Conservation (phyloP, 768 basidiomycete genomes). For the Agaricus subrufescens region DNA sequence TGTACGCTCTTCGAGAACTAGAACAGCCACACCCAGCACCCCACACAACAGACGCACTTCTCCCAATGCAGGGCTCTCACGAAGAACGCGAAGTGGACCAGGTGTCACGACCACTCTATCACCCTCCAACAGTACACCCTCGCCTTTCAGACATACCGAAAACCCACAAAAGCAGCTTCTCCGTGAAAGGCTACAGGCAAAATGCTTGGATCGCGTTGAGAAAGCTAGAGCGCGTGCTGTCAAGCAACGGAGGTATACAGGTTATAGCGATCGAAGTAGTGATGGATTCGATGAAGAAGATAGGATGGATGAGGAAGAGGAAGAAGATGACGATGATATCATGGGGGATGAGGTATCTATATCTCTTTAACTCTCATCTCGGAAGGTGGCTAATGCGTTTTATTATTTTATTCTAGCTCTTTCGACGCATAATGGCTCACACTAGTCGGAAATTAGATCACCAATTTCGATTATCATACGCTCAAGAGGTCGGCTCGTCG, state of each 20-base stretch:
- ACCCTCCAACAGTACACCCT: not conserved
- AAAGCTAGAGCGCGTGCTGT: constrained; percentile 50
- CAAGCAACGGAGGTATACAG: constrained; percentile 27
- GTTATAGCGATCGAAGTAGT: constrained; percentile 38
- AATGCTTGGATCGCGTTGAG: constrained; percentile 58
- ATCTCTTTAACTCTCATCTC: constrained; percentile 1
- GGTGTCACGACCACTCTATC: constrained; percentile 16
- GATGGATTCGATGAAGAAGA: constrained; percentile 43
- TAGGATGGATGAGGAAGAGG: constrained; percentile 34
- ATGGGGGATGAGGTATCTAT: constrained; percentile 58
- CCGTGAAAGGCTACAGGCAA: constrained; percentile 54
- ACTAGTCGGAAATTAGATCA: constrained; percentile 45
- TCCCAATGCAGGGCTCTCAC: not conserved
- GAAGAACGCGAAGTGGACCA: not conserved
- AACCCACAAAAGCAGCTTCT: constrained; percentile 52
- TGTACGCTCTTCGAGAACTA: constrained; percentile 5
- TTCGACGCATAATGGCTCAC: constrained; percentile 58
- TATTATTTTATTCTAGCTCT: constrained; percentile 40
- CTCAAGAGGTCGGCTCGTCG: constrained; percentile 67
- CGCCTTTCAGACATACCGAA: constrained; percentile 20
- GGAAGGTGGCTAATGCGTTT: not conserved
- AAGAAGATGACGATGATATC: constrained; percentile 52
- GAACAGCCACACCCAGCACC: too few species aligned
- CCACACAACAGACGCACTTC: too few species aligned
- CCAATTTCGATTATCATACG: constrained; percentile 59